Evolutionary conservation across 345 rosid species (phyloP).

Genomic region (Gossypium bickii): DNA sequence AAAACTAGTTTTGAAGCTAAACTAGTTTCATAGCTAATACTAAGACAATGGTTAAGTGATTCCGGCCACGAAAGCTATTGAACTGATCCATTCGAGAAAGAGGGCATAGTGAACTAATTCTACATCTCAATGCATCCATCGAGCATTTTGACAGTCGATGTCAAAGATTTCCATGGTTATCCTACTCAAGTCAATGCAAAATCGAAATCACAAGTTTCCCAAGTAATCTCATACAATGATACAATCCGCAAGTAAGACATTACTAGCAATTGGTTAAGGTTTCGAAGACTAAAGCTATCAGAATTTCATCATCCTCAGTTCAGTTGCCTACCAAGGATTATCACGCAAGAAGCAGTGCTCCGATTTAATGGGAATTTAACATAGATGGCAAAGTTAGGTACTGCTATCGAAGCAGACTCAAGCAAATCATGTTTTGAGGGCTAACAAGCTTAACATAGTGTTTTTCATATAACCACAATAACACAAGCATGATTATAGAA

Average conservation of each 20-base stretch:
- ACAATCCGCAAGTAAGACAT: background rate
- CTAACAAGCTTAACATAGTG: background rate
- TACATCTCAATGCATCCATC: background rate
- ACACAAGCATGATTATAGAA: background rate
- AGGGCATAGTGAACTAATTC: background rate
- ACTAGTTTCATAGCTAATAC: background rate
- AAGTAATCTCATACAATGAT: background rate
- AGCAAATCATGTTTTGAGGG: background rate
- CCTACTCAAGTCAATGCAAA: background rate
- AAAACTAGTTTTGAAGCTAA: background rate
- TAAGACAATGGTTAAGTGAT: background rate
- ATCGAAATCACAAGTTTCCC: background rate
- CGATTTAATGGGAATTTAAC: background rate
- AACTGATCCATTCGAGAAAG: background rate
- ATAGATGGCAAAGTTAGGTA: background rate
- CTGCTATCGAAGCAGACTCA: background rate
- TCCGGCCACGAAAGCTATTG: background rate
- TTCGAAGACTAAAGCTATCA: background rate
- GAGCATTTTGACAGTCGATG: background rate
- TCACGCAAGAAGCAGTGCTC: background rate
- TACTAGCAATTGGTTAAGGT: background rate
- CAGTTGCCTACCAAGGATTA: background rate
- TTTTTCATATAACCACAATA: background rate
- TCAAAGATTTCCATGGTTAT: background rate
- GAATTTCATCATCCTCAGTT: background rate